A percentile compares a stretch with the other conserved stretches of the same genome.
phyloP scores from a whole-genome alignment of 2,329 filamentous ascomycete genomes.

The Decorospora gaudefroyi region DNA sequence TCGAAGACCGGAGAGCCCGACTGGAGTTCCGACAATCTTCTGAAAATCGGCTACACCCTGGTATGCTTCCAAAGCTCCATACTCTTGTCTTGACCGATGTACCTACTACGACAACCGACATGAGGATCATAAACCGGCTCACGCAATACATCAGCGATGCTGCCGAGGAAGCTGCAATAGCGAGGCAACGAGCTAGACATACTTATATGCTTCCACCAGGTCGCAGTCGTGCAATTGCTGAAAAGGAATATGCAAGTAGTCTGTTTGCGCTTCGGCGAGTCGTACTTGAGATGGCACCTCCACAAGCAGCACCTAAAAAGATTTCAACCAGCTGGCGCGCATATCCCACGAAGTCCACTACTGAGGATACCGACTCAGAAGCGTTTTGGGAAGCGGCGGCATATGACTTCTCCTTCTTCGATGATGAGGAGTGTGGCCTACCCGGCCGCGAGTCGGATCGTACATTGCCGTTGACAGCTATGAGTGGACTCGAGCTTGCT shows the following conservation, averaged over 20 bases:
- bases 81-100: constrained; percentile 63
- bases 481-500: constrained; percentile 50
- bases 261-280: constrained; percentile 62
- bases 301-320: constrained; percentile 34
- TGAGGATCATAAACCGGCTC: constrained; percentile 48
- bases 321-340: constrained; percentile 52
- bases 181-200: constrained; percentile 57
- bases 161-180: constrained; percentile 59
- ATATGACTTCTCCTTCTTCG: constrained; percentile 66
- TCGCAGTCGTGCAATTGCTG: constrained; percentile 54
- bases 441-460: constrained; percentile 53
- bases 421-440: constrained; percentile 60
- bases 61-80: constrained; percentile 58
- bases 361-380: constrained; percentile 63
- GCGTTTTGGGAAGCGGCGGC: constrained; percentile 63
- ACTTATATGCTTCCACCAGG: constrained; percentile 65
- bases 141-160: constrained; percentile 61
- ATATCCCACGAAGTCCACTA: constrained; percentile 59
- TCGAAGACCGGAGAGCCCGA: constrained; percentile 38
- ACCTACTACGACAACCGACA: constrained; percentile 54
- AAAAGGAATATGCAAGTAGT: constrained; percentile 55
- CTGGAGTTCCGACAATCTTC: constrained; percentile 42
- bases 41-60: constrained; percentile 56
- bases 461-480: constrained; percentile 54
- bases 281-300: constrained; percentile 56